Percentiles rank a stretch among this genome's conserved stretches.
Evolutionary conservation across 371 early-diverging fungal species (phyloP).

Genomic region (Thermomucor indicae-seudaticae): DNA sequence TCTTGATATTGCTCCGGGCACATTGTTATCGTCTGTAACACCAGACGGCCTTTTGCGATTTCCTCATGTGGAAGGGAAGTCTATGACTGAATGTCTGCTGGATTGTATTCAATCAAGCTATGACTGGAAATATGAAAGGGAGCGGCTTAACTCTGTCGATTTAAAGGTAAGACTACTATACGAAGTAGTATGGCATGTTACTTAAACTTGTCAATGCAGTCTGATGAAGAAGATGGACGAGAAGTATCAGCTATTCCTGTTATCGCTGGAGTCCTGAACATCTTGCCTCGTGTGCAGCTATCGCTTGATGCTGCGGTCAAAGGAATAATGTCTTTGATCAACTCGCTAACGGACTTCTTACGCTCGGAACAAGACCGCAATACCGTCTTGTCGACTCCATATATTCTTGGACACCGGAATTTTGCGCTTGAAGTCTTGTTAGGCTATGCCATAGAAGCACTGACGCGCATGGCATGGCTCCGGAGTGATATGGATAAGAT

Average conservation of each 20-base stretch:
- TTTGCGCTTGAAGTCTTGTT: constrained; percentile 51
- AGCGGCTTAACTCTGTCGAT: constrained; percentile 36
- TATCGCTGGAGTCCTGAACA: constrained; percentile 44
- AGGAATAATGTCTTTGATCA: constrained; percentile 31
- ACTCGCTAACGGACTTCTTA: constrained; percentile 33
- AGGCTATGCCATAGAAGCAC: constrained; percentile 48
- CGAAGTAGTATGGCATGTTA: background rate
- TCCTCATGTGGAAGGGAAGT: constrained; percentile 32
- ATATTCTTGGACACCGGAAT: constrained; percentile 49
- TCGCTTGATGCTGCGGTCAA: constrained; percentile 28
- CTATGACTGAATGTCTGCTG: constrained; percentile 34
- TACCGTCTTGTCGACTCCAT: constrained; percentile 30
- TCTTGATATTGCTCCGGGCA: constrained; percentile 37
- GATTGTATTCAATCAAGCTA: constrained; percentile 27
- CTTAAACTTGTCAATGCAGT: too few relatives aligned
- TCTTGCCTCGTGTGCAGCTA: constrained; percentile 32
- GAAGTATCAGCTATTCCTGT: constrained; percentile 35
- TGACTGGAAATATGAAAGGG: constrained; percentile 54
- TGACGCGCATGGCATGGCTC: constrained; percentile 28
- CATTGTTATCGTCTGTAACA: constrained; percentile 48
- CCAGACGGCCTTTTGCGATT: constrained; percentile 57
- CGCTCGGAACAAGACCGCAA: constrained; percentile 23
- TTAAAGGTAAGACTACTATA: constrained; percentile 23
- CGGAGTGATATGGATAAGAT: background rate
- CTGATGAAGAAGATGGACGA: too few relatives aligned